Conservation (phyloP, 2,329 filamentous ascomycete genomes). For the Aphanoascus verrucosus region DNA sequence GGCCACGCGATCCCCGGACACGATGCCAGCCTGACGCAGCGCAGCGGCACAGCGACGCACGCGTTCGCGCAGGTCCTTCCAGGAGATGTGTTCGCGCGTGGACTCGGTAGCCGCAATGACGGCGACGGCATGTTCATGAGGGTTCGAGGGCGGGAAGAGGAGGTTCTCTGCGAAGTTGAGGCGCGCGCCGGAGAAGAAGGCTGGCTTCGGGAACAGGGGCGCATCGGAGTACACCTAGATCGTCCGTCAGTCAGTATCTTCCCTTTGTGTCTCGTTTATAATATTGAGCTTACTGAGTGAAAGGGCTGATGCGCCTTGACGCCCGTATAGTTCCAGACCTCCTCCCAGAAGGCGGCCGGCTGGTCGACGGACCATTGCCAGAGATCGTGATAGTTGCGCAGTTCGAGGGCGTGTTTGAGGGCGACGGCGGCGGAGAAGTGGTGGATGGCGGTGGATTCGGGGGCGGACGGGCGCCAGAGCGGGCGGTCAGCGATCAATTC, state of each 20-base stretch:
- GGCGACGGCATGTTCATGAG: slow-evolving; percentile 51
- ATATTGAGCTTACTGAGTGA: slow-evolving; percentile 25
- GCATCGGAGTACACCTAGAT: slow-evolving; percentile 53
- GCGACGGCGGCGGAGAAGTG: slow-evolving; percentile 61
- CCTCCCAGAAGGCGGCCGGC: slow-evolving; percentile 68
- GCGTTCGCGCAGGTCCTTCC: slow-evolving; percentile 67
- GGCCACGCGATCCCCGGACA: slow-evolving; percentile 51
- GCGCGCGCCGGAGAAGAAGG: slow-evolving; percentile 68
- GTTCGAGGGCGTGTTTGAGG: slow-evolving; percentile 50
- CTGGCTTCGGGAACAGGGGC: slow-evolving; percentile 73
- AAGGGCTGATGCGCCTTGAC: slow-evolving; percentile 57
- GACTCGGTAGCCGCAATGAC: slow-evolving; percentile 75
- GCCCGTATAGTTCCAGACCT: slow-evolving; percentile 73
- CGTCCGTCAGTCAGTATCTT: neutral
- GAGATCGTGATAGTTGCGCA: slow-evolving; percentile 61
- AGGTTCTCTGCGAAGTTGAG: slow-evolving; percentile 95
- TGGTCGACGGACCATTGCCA: slow-evolving; percentile 77
- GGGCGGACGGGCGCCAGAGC: slow-evolving; percentile 62
- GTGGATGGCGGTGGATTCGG: slow-evolving; percentile 58
- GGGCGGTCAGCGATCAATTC: slow-evolving; percentile 27
- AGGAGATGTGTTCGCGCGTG: slow-evolving; percentile 54
- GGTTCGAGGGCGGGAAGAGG: slow-evolving; percentile 58
- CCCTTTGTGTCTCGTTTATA: neutral
- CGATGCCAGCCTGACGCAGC: slow-evolving; percentile 56
- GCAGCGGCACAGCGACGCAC: slow-evolving; percentile 64